Evolutionary conservation across 306 rosid genomes (phyloP), one percentile per base, ranked within the genome.

Genomic region (Rubus idaeus): DNA sequence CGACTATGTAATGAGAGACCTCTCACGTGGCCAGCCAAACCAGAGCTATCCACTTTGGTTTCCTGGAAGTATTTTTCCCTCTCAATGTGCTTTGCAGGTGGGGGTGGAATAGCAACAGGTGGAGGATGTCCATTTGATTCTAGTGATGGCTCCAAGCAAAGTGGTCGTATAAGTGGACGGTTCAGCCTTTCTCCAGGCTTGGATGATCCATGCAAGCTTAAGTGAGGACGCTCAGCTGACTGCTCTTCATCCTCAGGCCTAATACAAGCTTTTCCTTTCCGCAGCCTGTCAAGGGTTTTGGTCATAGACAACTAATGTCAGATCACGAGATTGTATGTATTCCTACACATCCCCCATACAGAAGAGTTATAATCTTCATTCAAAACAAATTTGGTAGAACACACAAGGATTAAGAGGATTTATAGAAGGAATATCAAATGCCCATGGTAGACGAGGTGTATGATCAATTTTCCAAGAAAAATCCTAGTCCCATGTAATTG

Each of bases 191-290:
- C 97, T 10, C 76, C 85, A 1, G 82, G 80, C 40, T 78, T 80
- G 68, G 91, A 68, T 73, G 80, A 72, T 40, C 89, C 98, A 40
- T 86, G 84, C 70, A 88, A 79, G 56, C 89, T 84, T 77, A 87
- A 72, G 63, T 70, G 80, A 17, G 85, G 84, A 11, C 76, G 88
- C 79, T 87, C 88, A 2, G 75, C 75, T 68, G 86, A 75, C 5
- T 79, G 78, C 68, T 78, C 88, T 81, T 94, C 96, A 42, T 91
- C 98, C 83, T 90, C 96, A 9, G 91, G 92, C 83, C 84, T 84
- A 42, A 87, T 91, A 78, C 97, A 89, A 51, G 98, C 98, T 83
- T 94, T 94, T 83, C 98, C 98, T 81, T 94, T 94, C 37, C 95
- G 93, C 80, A 94, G 82, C 88, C 98, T 94, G 89, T 76, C 74